Conservation (phyloP, 805 yeast genomes). For the Candida montana region DNA sequence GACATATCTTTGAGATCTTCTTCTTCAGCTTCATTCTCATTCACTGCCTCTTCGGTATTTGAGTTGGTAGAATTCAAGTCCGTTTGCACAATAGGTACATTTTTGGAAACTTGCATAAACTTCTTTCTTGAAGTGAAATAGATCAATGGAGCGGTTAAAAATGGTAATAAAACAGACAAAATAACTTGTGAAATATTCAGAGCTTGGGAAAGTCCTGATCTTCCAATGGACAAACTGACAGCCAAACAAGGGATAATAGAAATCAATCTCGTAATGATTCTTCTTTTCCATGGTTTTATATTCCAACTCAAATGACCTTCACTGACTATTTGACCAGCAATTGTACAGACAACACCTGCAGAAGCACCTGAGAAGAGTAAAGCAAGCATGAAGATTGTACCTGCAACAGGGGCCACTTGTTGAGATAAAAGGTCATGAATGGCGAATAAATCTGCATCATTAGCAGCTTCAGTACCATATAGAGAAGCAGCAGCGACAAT, state of each 20-base stretch:
- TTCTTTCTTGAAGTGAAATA: slow-evolving; percentile 69
- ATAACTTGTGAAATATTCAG: slow-evolving; percentile 85
- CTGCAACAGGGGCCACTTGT: slow-evolving; percentile 69
- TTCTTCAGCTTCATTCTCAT: slow-evolving; percentile 15
- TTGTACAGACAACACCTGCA: slow-evolving; percentile 90
- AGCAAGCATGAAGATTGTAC: slow-evolving; percentile 81
- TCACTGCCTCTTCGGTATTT: not conserved
- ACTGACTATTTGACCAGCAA: slow-evolving; percentile 88
- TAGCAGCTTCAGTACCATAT: slow-evolving; percentile 63
- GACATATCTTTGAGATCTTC: slow-evolving; percentile 41
- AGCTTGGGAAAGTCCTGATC: slow-evolving; percentile 63
- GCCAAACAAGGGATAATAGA: slow-evolving; percentile 78
- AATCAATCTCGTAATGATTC: slow-evolving; percentile 70
- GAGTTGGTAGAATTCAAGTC: slow-evolving; percentile 17
- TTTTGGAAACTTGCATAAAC: slow-evolving; percentile 55
- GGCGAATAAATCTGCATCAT: slow-evolving; percentile 75
- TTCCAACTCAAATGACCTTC: slow-evolving; percentile 89
- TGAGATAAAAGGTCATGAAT: slow-evolving; percentile 60
- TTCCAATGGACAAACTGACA: slow-evolving; percentile 68
- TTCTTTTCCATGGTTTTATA: slow-evolving; percentile 71
- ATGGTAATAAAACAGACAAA: slow-evolving; percentile 75
- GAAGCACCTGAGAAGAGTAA: slow-evolving; percentile 80
- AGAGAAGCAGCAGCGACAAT: slow-evolving; percentile 79
- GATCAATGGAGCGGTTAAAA: slow-evolving; percentile 78
- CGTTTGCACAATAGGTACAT: not conserved